Evolutionary conservation across 2,329 filamentous ascomycete genomes (phyloP).

Genomic region (Catunica adiposa): DNA sequence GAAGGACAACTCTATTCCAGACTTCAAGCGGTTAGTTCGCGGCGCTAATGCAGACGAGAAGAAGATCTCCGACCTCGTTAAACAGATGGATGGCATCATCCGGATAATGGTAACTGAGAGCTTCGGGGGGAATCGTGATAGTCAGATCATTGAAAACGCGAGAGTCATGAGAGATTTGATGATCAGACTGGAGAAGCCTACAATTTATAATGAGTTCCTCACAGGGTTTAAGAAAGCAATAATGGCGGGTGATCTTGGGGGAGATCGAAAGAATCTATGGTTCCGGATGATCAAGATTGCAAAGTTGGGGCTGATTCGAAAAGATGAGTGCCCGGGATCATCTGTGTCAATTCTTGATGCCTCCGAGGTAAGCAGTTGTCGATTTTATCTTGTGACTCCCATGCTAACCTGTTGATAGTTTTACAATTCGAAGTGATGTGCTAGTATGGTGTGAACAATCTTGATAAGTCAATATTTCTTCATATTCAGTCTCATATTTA

Average conservation of each 20-base stretch:
- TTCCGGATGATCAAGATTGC: constrained; percentile 45
- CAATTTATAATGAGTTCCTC: constrained; percentile 60
- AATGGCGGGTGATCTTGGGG: constrained; percentile 51
- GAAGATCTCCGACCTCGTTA: constrained; percentile 48
- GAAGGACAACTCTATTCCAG: constrained; percentile 64
- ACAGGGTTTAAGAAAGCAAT: constrained; percentile 55
- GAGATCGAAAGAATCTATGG: constrained; percentile 73
- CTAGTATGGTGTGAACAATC: too few species aligned
- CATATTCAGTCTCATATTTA: too few species aligned
- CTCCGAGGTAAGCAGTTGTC: constrained; percentile 34
- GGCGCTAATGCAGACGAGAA: constrained; percentile 40
- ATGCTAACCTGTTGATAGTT: constrained; percentile 11
- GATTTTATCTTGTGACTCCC: background rate
- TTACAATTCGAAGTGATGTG: constrained; percentile 22
- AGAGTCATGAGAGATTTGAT: constrained; percentile 65
- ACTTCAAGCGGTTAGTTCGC: constrained; percentile 65
- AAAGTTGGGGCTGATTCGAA: constrained; percentile 57
- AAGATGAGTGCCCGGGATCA: constrained; percentile 43
- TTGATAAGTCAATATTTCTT: too few species aligned
- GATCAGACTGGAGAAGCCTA: constrained; percentile 57
- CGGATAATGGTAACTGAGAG: constrained; percentile 52
- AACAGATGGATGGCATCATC: constrained; percentile 61
- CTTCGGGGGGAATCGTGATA: constrained; percentile 60
- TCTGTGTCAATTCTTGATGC: constrained; percentile 55
- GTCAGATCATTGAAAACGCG: constrained; percentile 57